Conservation (phyloP, 2,329 filamentous ascomycete genomes). For the Pseudogymnoascus sp. region DNA sequence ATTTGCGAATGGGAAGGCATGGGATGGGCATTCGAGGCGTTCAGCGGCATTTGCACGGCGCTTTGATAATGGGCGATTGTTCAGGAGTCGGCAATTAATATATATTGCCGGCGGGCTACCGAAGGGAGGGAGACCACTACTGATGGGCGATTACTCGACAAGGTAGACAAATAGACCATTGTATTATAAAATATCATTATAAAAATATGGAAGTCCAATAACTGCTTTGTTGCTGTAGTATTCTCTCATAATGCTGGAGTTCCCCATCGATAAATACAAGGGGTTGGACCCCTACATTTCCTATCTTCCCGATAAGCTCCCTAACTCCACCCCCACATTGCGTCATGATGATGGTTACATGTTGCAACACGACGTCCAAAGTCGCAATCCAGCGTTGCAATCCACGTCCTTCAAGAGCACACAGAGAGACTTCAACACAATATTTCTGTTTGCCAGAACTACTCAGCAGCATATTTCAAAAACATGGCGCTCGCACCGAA, state of each 20-base stretch:
- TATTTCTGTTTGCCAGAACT: background rate
- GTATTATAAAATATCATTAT: background rate
- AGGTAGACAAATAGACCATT: slow-evolving; percentile 3
- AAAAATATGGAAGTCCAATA: background rate
- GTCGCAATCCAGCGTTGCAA: background rate
- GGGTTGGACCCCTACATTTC: background rate
- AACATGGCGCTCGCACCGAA: slow-evolving; percentile 70
- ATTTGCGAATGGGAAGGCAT: background rate
- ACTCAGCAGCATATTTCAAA: slow-evolving; percentile 14
- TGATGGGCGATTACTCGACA: background rate
- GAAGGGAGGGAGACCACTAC: background rate
- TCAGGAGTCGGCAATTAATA: background rate
- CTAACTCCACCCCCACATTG: background rate
- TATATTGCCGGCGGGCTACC: background rate
- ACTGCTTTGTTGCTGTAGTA: background rate
- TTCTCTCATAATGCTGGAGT: background rate
- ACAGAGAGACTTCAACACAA: background rate
- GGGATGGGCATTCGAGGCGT: slow-evolving; percentile 1
- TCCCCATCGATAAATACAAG: background rate
- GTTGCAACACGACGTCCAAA: background rate
- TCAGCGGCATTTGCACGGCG: slow-evolving; percentile 1
- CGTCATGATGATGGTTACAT: slow-evolving; percentile 2
- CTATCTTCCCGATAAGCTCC: background rate
- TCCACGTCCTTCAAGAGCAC: background rate
- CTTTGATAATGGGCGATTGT: background rate